These are phyloP conservation scores for Chaetomium fimeti DNA, from an alignment of 495 filamentous ascomycete species.

Conservation along the genomic window DNA sequence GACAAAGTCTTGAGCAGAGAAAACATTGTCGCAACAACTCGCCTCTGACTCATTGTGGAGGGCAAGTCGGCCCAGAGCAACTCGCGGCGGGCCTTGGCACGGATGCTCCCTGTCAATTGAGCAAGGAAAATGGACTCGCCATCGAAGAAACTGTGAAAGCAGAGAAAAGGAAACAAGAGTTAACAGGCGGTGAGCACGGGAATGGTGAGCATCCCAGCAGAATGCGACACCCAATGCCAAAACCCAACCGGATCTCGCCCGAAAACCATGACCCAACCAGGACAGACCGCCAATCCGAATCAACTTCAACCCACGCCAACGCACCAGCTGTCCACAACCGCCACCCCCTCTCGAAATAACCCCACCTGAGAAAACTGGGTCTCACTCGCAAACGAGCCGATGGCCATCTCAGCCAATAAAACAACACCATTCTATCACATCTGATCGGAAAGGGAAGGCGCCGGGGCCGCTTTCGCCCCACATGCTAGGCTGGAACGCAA, in stretches of 20 bases:
- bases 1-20: no score
- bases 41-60: no score
- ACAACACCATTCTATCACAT: background rate
- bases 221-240: background rate
- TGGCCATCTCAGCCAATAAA: slow-evolving; percentile 22
- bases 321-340: background rate
- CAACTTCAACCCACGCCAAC: slow-evolving; percentile 3
- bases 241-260: background rate
- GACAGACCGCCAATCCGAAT: slow-evolving; percentile 1
- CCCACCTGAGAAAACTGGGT: slow-evolving; percentile 8
- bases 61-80: no score
- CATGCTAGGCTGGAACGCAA: background rate
- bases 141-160: no score
- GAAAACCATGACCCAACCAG: background rate
- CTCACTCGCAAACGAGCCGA: background rate
- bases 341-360: background rate
- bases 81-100: background rate
- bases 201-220: no score
- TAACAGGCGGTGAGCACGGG: background rate
- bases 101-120: background rate
- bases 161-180: background rate
- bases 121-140: no score
- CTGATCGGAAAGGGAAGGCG: slow-evolving; percentile 31
- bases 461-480: background rate
- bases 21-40: no score